These are phyloP conservation scores for Dryas drummondii DNA, from an alignment of 306 rosid genomes.

Conservation along the genomic window DNA sequence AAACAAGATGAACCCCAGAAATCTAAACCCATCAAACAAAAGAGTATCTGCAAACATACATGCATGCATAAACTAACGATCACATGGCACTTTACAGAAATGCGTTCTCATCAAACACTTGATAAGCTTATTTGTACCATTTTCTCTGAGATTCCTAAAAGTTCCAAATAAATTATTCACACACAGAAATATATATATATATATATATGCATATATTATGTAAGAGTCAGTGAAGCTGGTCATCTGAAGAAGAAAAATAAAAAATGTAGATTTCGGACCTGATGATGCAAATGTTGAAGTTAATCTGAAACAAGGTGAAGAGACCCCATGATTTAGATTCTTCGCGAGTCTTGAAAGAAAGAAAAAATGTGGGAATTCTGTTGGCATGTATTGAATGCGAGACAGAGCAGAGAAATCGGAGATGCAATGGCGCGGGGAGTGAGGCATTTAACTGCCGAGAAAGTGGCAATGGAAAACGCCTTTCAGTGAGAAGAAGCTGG, in stretches of 20 bases:
- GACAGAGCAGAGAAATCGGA: constrained; percentile 10
- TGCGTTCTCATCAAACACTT: not conserved
- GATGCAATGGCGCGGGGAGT: constrained; percentile 33
- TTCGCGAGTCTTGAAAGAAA: not conserved
- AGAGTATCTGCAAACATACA: not conserved
- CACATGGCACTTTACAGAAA: not conserved
- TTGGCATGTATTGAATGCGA: not conserved
- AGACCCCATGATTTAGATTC: not conserved
- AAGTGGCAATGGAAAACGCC: constrained; percentile 10
- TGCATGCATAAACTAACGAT: not conserved
- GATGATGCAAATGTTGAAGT: constrained; percentile 4
- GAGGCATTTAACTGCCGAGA: constrained; percentile 19
- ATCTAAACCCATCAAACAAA: not conserved
- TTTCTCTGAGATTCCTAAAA: not conserved
- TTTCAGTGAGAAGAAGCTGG: not conserved
- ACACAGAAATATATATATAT: not conserved
- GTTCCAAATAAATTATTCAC: no score
- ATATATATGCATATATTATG: no score
- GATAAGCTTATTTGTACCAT: not conserved
- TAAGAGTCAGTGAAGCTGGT: no score
- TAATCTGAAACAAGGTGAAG: not conserved
- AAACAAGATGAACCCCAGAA: not conserved
- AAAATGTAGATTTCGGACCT: constrained; percentile 16
- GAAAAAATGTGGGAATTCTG: not conserved
- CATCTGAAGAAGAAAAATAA: no score